Conservation (phyloP, 2,329 filamentous ascomycete species). For the Hymenoscyphus linearis region DNA sequence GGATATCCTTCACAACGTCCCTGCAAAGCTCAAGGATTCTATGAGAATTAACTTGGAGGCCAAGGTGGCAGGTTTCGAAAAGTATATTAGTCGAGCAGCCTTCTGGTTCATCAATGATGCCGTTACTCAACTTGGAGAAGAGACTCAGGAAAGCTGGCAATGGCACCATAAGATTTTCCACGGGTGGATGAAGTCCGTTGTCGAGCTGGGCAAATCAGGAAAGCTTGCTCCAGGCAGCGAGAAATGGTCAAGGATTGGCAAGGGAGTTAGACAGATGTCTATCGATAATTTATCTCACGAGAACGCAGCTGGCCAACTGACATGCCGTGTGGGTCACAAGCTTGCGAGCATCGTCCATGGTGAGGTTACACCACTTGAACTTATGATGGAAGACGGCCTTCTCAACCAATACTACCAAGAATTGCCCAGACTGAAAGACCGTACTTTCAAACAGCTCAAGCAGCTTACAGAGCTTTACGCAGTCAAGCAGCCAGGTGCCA, state of each 20-base stretch:
- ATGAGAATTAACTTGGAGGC: no score
- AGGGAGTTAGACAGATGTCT: neutral
- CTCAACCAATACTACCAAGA: slow-evolving; percentile 3
- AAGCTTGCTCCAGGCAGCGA: neutral
- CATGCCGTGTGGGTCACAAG: neutral
- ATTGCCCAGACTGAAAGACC: neutral
- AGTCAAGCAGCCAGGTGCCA: slow-evolving; percentile 14
- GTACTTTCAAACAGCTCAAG: no score
- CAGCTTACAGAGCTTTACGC: neutral
- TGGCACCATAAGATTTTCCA: slow-evolving; percentile 1
- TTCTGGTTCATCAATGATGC: neutral
- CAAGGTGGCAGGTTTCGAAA: no score
- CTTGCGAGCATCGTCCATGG: neutral
- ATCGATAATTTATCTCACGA: neutral
- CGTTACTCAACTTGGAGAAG: no score
- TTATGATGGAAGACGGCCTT: slow-evolving; percentile 6
- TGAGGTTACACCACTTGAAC: slow-evolving; percentile 3
- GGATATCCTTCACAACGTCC: no score
- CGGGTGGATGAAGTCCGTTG: slow-evolving; percentile 1
- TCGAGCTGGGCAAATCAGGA: neutral
- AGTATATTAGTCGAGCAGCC: neutral
- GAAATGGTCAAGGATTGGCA: neutral
- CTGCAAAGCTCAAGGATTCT: no score
- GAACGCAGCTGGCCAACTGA: neutral
- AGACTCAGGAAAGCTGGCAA: neutral